These are phyloP conservation scores for Capsella rubella DNA, from an alignment of 441 rosid species.

Conservation along the genomic window DNA sequence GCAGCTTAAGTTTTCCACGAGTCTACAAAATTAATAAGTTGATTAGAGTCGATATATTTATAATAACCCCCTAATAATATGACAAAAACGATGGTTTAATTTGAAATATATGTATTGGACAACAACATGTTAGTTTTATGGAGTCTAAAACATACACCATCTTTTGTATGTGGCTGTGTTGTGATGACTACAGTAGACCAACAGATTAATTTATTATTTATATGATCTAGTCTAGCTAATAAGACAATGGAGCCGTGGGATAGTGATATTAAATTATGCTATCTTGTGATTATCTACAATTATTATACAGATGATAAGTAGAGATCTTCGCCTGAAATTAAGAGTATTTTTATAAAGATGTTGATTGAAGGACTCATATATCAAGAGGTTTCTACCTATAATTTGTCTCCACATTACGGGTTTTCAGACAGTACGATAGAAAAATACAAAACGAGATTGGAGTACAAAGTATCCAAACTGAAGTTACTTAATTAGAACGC, in stretches of 20 bases:
- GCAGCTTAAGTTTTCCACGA: constrained; percentile 41
- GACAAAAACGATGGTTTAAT: constrained; percentile 13
- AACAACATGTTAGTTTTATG: constrained; percentile 9
- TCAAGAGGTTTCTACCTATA: constrained; percentile 31
- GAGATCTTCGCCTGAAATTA: constrained; percentile 18
- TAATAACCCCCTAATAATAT: constrained; percentile 18
- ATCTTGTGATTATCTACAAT: constrained; percentile 32
- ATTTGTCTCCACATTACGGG: constrained; percentile 41
- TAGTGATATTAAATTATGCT: constrained; percentile 25
- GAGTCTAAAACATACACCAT: constrained; percentile 16
- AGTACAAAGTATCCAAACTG: constrained; percentile 40
- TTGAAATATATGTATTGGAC: constrained; percentile 14
- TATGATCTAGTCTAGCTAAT: constrained; percentile 18
- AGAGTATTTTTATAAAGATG: constrained; percentile 25
- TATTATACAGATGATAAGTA: constrained; percentile 40
- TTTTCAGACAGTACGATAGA: constrained; percentile 14
- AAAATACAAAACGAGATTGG: constrained; percentile 38
- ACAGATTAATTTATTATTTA: constrained; percentile 19
- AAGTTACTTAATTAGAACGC: constrained; percentile 44
- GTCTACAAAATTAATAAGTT: constrained; percentile 39
- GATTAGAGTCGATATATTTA: constrained; percentile 21
- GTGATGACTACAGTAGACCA: constrained; percentile 40
- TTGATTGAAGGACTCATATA: constrained; percentile 16
- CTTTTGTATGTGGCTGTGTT: constrained; percentile 22
- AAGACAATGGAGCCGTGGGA: constrained; percentile 26